These are phyloP conservation scores for Stenogyne calaminthoides DNA, from an alignment of 305 asterid species.

Conservation along the genomic window DNA sequence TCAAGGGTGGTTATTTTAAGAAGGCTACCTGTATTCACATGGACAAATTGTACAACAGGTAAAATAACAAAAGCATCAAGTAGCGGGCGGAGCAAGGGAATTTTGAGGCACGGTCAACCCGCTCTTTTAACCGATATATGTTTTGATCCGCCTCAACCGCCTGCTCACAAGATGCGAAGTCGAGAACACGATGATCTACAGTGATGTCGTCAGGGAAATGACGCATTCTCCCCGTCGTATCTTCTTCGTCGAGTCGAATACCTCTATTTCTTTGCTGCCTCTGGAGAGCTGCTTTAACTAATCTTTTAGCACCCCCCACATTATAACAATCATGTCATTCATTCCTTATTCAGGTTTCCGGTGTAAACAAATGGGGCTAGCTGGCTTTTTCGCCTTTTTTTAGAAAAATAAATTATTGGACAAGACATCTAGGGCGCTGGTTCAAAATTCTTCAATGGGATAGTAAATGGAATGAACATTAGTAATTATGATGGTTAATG, in stretches of 20 bases:
- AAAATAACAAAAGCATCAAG: conserved; percentile 31
- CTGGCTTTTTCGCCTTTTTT: neutral
- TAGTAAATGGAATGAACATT: too few relatives aligned
- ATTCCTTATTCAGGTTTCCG: neutral
- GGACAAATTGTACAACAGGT: conserved; percentile 46
- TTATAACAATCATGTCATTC: neutral
- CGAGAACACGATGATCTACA: conserved; percentile 75
- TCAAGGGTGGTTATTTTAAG: conserved; percentile 30
- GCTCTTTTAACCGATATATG: conserved; percentile 49
- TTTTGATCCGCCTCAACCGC: conserved; percentile 45
- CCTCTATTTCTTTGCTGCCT: conserved; percentile 89
- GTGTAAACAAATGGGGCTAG: neutral
- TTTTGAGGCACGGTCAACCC: conserved; percentile 39
- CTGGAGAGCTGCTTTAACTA: conserved; percentile 79
- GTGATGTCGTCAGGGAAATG: conserved; percentile 92
- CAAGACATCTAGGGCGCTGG: neutral
- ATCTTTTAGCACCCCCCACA: conserved; percentile 70
- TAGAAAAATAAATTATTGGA: neutral
- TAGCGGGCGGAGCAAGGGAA: conserved; percentile 24
- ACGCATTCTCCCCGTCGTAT: conserved; percentile 73
- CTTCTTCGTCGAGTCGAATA: conserved; percentile 80
- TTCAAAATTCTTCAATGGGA: too few relatives aligned
- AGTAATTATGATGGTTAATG: too few relatives aligned
- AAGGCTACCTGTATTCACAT: conserved; percentile 50
- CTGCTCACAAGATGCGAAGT: conserved; percentile 58